Evolutionary conservation across 2,329 filamentous ascomycete species (phyloP), one percentile per base, ranked within the genome.

Genomic region (Aspergillus calidoustus): DNA sequence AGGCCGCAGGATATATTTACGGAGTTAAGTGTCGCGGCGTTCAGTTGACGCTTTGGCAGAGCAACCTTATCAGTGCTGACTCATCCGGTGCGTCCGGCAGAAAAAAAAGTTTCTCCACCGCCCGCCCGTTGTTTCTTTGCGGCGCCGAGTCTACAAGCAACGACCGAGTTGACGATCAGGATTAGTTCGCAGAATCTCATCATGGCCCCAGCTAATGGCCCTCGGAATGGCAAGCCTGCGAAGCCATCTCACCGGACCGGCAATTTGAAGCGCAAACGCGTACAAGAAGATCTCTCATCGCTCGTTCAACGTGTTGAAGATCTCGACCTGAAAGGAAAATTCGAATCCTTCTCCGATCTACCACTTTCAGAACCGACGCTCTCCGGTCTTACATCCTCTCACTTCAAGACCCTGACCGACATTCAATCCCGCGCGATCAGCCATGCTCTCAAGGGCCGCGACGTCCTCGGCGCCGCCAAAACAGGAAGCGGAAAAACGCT

Each of bases 401-500:
- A 98, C 76, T 99, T 94, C 81, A 91, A 93, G 72, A 89, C 87
- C 53, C 83, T 97, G 68, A 99, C 95, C 64, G 93, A 97, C 67
- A 91, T 99, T 70, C 95, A 99, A 80, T 86, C 90, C 53, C 89
- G 89, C 72, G 93, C 93, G n/a, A 90, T 99, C 62, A 93, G 92
- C 6, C 84, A 93, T 63, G 93, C 92, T 8, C 84, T 99, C 65
- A 91, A 96, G 77, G 91, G 92, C 60, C 82, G 83, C 61, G 95
- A 99, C 76, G 91, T 99, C 46, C 87, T 99, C 46, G 95, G 93
- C 47, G 95, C 95, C 5, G 95, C 95, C 46, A 97, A 96, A 79
- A 98, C 94, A 0, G 94, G 94, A 55, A 96, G 91, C 74, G 94
- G 94, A 72, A 98, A 98, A 82, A 98, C 94, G 0, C 83, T 99